These are phyloP conservation scores for Alternaria brassicicola DNA, from an alignment of 2,329 filamentous ascomycete genomes.

Conservation along the genomic window DNA sequence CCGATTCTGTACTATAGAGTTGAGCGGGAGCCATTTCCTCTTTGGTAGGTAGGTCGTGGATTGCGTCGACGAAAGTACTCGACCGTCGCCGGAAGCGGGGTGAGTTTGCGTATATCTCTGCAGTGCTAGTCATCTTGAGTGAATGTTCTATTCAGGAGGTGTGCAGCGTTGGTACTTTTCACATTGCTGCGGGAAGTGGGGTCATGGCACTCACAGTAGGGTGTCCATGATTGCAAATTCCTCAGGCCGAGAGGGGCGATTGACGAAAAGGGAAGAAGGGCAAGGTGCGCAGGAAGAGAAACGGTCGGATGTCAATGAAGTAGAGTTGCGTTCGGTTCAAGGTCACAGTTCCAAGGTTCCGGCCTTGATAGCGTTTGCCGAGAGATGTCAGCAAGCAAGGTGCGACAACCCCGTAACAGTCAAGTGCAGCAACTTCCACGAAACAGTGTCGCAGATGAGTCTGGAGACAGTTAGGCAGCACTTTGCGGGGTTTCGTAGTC, in stretches of 20 bases:
- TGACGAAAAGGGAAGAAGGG: slow-evolving; percentile 10
- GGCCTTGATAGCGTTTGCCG: slow-evolving; percentile 28
- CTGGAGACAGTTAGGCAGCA: slow-evolving; percentile 9
- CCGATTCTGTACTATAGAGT: slow-evolving; percentile 97
- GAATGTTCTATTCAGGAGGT: background rate
- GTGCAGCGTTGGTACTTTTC: slow-evolving; percentile 8
- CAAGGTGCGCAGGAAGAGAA: slow-evolving; percentile 9
- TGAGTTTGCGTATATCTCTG: slow-evolving; percentile 89
- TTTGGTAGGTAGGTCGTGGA: slow-evolving; percentile 89
- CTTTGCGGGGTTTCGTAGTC: slow-evolving; percentile 11
- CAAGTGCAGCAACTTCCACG: slow-evolving; percentile 10
- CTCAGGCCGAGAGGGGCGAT: slow-evolving; percentile 8
- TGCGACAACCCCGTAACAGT: slow-evolving; percentile 19
- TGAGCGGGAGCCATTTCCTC: slow-evolving; percentile 89
- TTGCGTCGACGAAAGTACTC: slow-evolving; percentile 95
- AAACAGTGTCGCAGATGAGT: slow-evolving; percentile 20
- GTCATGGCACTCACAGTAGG: slow-evolving; percentile 60
- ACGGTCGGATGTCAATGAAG: slow-evolving; percentile 9
- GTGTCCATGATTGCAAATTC: slow-evolving; percentile 61
- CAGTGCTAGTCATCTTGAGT: slow-evolving; percentile 65
- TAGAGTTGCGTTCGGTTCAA: slow-evolving; percentile 24
- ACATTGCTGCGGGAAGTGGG: slow-evolving; percentile 24
- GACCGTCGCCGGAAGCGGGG: slow-evolving; percentile 89
- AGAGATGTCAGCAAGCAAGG: slow-evolving; percentile 28
- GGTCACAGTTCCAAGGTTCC: slow-evolving; percentile 20